phyloP scores from a whole-genome alignment of 2,329 filamentous ascomycete genomes.

The Neofusicoccum sp. region DNA sequence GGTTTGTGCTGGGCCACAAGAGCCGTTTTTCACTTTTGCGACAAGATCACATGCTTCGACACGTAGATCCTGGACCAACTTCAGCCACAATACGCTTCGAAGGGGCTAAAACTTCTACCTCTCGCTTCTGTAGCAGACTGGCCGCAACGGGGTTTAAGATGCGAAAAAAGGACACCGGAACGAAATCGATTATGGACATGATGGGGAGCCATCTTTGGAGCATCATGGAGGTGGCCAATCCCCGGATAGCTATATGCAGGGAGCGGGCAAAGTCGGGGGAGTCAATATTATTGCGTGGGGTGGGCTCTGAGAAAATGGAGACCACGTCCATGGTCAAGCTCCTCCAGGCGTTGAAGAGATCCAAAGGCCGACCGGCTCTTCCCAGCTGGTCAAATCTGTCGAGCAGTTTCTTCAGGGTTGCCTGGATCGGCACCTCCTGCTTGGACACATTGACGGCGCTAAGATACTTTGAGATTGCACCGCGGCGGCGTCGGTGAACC shows the following conservation, averaged over 20 bases:
- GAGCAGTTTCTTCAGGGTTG: slow-evolving; percentile 18
- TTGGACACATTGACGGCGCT: slow-evolving; percentile 15
- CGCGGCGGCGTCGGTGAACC: slow-evolving; percentile 25
- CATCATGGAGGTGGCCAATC: slow-evolving; percentile 12
- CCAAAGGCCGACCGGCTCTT: slow-evolving; percentile 7
- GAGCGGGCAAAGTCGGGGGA: slow-evolving; percentile 19
- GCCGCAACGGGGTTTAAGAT: not conserved
- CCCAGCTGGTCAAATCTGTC: slow-evolving; percentile 17
- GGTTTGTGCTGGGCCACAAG: not conserved
- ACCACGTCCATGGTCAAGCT: slow-evolving; percentile 22
- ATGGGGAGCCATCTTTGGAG: slow-evolving; percentile 21
- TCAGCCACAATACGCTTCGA: not conserved
- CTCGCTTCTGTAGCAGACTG: not conserved
- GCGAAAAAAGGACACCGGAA: not conserved
- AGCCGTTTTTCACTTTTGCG: not conserved
- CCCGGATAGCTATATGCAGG: slow-evolving; percentile 18
- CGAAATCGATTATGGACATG: slow-evolving; percentile 32
- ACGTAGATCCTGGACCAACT: not conserved
- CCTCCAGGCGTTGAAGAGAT: slow-evolving; percentile 21
- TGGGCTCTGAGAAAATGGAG: slow-evolving; percentile 21
- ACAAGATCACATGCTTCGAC: not conserved
- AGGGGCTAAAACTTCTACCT: not conserved
- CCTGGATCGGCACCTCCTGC: slow-evolving; percentile 7
- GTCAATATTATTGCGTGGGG: slow-evolving; percentile 18
- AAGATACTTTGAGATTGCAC: slow-evolving; percentile 19